Base-by-base conservation (phyloP, 2,329 filamentous ascomycete genomes). In the Leptodontidium sp. region DNA sequence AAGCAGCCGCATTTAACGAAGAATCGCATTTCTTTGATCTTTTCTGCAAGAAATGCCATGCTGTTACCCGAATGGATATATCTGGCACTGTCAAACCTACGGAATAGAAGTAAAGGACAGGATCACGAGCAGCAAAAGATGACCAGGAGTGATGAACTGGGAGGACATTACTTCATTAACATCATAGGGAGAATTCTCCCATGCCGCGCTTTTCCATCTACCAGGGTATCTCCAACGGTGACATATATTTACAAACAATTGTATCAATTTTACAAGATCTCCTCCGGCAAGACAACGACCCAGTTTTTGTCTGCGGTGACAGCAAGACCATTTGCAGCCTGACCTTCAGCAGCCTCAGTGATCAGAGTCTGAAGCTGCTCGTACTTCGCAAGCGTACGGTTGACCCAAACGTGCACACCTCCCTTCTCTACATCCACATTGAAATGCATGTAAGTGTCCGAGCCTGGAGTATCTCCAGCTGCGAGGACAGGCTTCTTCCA, bases 401-500 rank as follows among this genome's bases (percentile, higher is more conserved):
- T 67, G 15, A 67, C 49, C 65, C 65, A 67, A 4, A 67, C 3
- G n/a, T 55, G 57, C 21, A 62, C 35, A 45, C 65, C 65, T 29
- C 65, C 65, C n/a, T 62, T 61, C 47, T 14, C 65, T 49, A 67
- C 40, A 49, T 67, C 65, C 1, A 62, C 65, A 61, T 67, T 62
- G 49, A 67, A 67, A 12, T 53, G 57, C 65, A 67, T 67, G 52
- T 67, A 67, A 14, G 65, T 67, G 35, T 67, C 65, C 12, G 43
- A 53, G 12, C 65, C 65, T 4, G 65, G 65, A n/a, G 65, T 67
- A 49, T 67, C 65, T 47, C 65, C 65, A 29, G 65, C 65, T 14
- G 65, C 65, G 45, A 67, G 43, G 12, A 67, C 57, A 29, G 65
- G 65, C 57, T 62, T 67, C 49, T 62, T 62, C 65, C 65, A 67